Base-by-base conservation (phyloP, 2,329 filamentous ascomycete species). In the Fusarium lyarnte region DNA sequence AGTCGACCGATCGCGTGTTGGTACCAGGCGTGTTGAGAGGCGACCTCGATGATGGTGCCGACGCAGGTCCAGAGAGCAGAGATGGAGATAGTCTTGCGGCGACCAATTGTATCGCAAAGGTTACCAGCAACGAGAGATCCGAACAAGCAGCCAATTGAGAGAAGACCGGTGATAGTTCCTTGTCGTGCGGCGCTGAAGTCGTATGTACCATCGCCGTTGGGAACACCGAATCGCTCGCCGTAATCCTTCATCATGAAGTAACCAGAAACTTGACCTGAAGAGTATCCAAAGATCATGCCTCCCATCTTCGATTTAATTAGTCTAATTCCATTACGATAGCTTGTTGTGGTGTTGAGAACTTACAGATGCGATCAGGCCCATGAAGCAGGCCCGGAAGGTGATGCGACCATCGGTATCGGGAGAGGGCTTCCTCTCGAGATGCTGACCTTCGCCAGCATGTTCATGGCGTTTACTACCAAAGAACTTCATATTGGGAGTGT, bases 1-100 rank as follows among this genome's bases (percentile, higher is more conserved):
- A 90, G 86, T 47, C 91, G 85, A 52, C 91, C 91, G 23, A 91
- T 79, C 33, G 90, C 90, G 64, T 92, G 87, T 74, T 92, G 91
- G 65, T 87, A 88, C 91, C 91, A 93, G 46, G 81, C 80, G 6
- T 72, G 77, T 3, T 81, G 74, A 0, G 89, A 89, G 0, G 89
- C 85, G 68, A 92, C 87, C 74, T 91, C 89, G 23, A 93, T 87
- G 51, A 91, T 82, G 49, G 89, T 91, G 58, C 91, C 91, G 35
- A 92, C 81, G 70, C 87, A 89, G 75, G 90, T 89, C 79, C 90
- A 88, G 66, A 92, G 84, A 61, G 89, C 87, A 70, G 89, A 88
- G 55, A 84, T 81, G n/a, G 88, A 87, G 73, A 93, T 92, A 23
- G 89, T 88, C 41, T 87, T 81, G 36, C 88, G 87, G 19, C 91